A percentile compares a stretch with the other conserved stretches of the same genome.
phyloP scores from a whole-genome alignment of 768 basidiomycete species.

The Boletus tylopilopsis region DNA sequence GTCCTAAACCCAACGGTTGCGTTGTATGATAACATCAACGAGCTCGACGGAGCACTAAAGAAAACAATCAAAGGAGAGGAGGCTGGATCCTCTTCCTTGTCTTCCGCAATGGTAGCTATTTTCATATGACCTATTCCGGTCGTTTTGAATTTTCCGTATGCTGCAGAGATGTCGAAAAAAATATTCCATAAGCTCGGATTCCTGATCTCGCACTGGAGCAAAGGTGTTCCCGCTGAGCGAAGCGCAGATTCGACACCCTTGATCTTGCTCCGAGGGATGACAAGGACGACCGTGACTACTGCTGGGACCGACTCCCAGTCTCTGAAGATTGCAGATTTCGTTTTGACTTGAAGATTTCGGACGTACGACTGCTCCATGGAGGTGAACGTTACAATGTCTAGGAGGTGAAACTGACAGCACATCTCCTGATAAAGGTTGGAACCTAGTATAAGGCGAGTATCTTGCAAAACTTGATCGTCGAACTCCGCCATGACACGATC shows the following conservation, averaged over 20 bases:
- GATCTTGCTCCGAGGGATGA: constrained; percentile 29
- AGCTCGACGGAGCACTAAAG: constrained; percentile 18
- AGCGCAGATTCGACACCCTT: constrained; percentile 21
- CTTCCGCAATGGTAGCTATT: constrained; percentile 18
- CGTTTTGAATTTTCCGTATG: constrained; percentile 17
- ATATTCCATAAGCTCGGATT: constrained; percentile 12
- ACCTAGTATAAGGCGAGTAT: constrained; percentile 20
- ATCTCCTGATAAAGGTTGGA: constrained; percentile 45
- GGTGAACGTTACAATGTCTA: constrained; percentile 34
- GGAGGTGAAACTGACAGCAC: constrained; percentile 39
- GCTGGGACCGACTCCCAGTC: constrained; percentile 30
- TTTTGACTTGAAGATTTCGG: constrained; percentile 4
- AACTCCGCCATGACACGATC: constrained; percentile 32
- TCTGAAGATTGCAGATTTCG: constrained; percentile 23
- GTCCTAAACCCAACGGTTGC: constrained; percentile 18
- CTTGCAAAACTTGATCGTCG: constrained; percentile 16
- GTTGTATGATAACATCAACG: constrained; percentile 11
- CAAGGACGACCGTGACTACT: constrained; percentile 30
- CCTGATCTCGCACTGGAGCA: constrained; percentile 24
- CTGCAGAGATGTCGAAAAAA: constrained; percentile 19
- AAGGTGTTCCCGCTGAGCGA: constrained; percentile 18
- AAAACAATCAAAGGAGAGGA: constrained; percentile 23
- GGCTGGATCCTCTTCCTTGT: constrained; percentile 11
- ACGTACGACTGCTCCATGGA: constrained; percentile 15
- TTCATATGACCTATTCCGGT: constrained; percentile 17